phyloP scores from a whole-genome alignment of 805 yeast genomes.

The Hanseniaspora clermontiae region DNA sequence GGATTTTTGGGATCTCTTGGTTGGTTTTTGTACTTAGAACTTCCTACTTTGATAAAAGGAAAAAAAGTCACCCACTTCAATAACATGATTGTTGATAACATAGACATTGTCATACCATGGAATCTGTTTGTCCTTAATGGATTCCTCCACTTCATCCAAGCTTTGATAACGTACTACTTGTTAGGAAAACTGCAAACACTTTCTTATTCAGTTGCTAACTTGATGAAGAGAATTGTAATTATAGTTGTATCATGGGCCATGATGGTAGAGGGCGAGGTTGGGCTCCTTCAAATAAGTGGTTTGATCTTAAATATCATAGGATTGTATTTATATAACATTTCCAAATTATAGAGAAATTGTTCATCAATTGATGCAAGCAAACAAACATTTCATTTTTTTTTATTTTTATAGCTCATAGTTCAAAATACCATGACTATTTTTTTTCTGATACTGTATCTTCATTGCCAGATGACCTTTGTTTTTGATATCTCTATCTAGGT shows the following conservation, averaged over 20 bases:
- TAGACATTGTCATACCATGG: conserved; percentile 31
- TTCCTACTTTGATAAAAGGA: conserved; percentile 25
- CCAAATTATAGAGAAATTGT: conserved; percentile 13
- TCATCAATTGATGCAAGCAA: no score
- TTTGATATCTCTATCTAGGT: neutral
- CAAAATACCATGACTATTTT: conserved; percentile 38
- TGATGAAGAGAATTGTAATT: conserved; percentile 78
- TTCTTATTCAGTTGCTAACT: conserved; percentile 72
- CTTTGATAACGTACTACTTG: conserved; percentile 67
- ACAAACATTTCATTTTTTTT: no score
- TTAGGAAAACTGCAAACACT: conserved; percentile 73
- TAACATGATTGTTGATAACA: conserved; percentile 19
- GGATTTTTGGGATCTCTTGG: conserved; percentile 65
- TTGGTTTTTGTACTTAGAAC: conserved; percentile 58
- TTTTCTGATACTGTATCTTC: conserved; percentile 32
- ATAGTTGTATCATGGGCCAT: conserved; percentile 64
- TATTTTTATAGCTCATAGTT: conserved; percentile 17
- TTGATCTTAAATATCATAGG: conserved; percentile 42
- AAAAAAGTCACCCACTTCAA: conserved; percentile 17
- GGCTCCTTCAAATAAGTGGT: conserved; percentile 38
- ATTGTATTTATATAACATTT: conserved; percentile 48
- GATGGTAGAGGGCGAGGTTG: conserved; percentile 27
- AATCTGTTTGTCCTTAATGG: conserved; percentile 53
- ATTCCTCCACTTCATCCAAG: conserved; percentile 64
- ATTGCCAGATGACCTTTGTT: neutral